phyloP scores from a whole-genome alignment of 2,329 filamentous ascomycete genomes.

The Colletotrichum euphorbiae region DNA sequence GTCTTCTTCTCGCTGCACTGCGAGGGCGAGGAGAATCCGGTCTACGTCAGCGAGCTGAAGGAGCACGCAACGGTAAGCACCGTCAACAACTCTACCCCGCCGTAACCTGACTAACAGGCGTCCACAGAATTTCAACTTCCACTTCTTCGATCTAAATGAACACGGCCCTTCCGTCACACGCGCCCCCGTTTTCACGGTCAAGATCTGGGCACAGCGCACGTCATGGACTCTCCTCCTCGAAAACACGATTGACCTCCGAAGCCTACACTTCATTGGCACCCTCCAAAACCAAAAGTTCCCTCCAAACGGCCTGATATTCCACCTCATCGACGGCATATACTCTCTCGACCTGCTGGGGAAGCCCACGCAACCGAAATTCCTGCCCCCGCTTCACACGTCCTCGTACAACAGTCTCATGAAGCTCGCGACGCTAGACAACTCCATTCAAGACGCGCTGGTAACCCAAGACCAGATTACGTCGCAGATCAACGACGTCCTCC shows the following conservation, averaged over 20 bases:
- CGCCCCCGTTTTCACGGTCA: slow-evolving; percentile 72
- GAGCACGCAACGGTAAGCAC: slow-evolving; percentile 75
- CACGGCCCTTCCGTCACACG: slow-evolving; percentile 74
- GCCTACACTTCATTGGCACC: slow-evolving; percentile 81
- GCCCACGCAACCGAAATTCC: slow-evolving; percentile 63
- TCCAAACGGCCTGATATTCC: slow-evolving; percentile 84
- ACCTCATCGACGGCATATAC: slow-evolving; percentile 89
- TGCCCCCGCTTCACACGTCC: slow-evolving; percentile 70
- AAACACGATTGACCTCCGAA: slow-evolving; percentile 76
- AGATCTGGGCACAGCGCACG: slow-evolving; percentile 77
- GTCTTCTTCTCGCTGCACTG: slow-evolving; percentile 89
- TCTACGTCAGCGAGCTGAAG: slow-evolving; percentile 90
- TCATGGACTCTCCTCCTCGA: slow-evolving; percentile 76
- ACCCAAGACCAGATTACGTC: slow-evolving; percentile 78
- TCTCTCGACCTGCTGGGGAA: slow-evolving; percentile 75
- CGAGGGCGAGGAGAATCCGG: slow-evolving; percentile 71
- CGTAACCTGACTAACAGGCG: neutral
- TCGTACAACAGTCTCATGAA: slow-evolving; percentile 92
- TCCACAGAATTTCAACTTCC: slow-evolving; percentile 85
- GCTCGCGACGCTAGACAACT: slow-evolving; percentile 87
- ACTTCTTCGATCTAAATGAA: slow-evolving; percentile 80
- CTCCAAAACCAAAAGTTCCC: slow-evolving; percentile 79
- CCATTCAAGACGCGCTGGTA: slow-evolving; percentile 87
- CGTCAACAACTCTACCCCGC: too few species aligned
- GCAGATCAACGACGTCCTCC: slow-evolving; percentile 77